Conservation (phyloP, 805 yeast species). For the Spathaspora passalidarum region DNA sequence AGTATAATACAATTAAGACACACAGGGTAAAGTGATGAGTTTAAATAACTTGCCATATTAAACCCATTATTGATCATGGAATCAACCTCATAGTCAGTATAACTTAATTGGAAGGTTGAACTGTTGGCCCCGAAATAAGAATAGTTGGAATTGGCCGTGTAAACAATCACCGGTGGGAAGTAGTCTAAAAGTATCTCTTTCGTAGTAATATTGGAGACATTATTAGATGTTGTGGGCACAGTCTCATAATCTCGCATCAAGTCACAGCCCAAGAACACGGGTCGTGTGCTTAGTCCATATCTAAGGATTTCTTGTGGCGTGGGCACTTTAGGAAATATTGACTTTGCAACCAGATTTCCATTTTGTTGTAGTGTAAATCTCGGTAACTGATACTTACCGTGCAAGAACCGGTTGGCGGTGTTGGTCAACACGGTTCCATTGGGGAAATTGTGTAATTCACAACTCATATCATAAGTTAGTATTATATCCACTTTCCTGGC, state of each 20-base stretch:
- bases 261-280: constrained; percentile 45
- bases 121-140: constrained; percentile 45
- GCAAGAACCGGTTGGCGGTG: constrained; percentile 31
- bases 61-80: constrained; percentile 52
- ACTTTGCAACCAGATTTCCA: constrained; percentile 4
- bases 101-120: constrained; percentile 57
- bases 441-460: constrained; percentile 54
- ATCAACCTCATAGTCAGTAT: constrained; percentile 40
- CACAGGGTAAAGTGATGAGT: constrained; percentile 39
- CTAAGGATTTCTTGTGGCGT: constrained; percentile 19
- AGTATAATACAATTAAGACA: constrained; percentile 60
- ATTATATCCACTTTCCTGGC: constrained; percentile 37
- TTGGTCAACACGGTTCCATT: constrained; percentile 52
- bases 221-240: background rate
- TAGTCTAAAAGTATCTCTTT: constrained; percentile 11
- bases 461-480: constrained; percentile 44
- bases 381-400: constrained; percentile 15
- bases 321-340: constrained; percentile 38
- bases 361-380: constrained; percentile 9
- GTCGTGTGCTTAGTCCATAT: constrained; percentile 18
- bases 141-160: constrained; percentile 44
- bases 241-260: constrained; percentile 23
- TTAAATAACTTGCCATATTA: constrained; percentile 45
- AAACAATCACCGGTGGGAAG: constrained; percentile 54
- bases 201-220: constrained; percentile 1